Evolutionary conservation across 1,284 basidiomycete species (phyloP), one percentile per base, ranked within the genome.

Genomic region (Agaricales sp.): DNA sequence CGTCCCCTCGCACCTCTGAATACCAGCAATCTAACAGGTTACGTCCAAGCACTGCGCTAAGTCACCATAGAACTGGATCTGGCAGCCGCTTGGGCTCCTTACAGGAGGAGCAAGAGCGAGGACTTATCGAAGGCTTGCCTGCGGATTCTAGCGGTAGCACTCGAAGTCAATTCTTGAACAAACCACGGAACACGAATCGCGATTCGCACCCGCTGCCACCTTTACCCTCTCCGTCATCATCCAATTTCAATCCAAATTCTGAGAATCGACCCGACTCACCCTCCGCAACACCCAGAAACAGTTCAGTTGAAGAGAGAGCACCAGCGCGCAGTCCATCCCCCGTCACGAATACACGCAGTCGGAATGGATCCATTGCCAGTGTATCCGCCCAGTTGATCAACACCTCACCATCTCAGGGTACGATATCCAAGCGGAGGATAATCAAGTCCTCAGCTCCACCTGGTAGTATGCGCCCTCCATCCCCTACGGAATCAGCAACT

Each of bases 21-120:
- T 59, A 50, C 55, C 63, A 18, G 45, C 55, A 21, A 53, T 57
- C 35, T 49, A 57, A 3, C 41, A 43, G 41, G 20, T 43, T 21
- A 16, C 41, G 41, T 43, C n/a, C 41, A 19, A 19, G 11, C 41
- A 16, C 8, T 57, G 61, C n/a, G 24, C 50, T 69, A 16, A 67
- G 71, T 41, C 82, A 85, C 55, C 66, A 63, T 49, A 69, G 79
- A 37, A 70, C 72, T 18, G 73, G 74, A 26, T 82, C 84, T 48
- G 76, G 72, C 38, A 71, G 69, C 50, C 72, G 71, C 48, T 64
- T 88, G 41, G 73, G 69, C 22, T 69, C 79, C 26, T 65, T 88
- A 51, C 70, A 73, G 52, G 85, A 88, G 59, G 84, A 85, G 58
- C 64, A 61, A 11, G 49, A 47, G 54, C 21, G 67, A 69, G 39